These are phyloP conservation scores for Rhexocercosporidium sp. DNA, from an alignment of 2,329 filamentous ascomycete species.

Conservation along the genomic window DNA sequence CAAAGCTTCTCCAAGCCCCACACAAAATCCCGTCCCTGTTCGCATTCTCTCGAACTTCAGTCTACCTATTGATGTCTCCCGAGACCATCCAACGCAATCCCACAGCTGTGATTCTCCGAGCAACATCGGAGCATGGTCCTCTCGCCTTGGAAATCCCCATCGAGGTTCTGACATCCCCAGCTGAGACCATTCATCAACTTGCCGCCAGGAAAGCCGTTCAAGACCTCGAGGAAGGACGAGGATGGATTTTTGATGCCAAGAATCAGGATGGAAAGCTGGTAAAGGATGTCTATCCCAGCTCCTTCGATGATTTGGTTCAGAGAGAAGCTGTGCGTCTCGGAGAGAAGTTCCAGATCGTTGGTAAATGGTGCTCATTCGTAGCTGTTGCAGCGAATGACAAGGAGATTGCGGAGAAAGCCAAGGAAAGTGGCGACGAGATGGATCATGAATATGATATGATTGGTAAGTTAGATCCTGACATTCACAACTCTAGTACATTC, in stretches of 20 bases:
- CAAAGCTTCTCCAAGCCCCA: constrained; percentile 68
- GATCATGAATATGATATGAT: not conserved
- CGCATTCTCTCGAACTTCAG: constrained; percentile 67
- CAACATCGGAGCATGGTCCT: constrained; percentile 60
- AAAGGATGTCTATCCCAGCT: constrained; percentile 52
- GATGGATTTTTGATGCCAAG: constrained; percentile 64
- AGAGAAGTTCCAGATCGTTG: constrained; percentile 67
- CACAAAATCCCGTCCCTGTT: constrained; percentile 67
- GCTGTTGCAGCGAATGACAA: constrained; percentile 58
- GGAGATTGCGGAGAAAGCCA: constrained; percentile 7
- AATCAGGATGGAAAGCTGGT: constrained; percentile 50
- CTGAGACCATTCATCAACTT: constrained; percentile 70
- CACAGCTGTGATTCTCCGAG: constrained; percentile 62
- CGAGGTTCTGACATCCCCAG: constrained; percentile 50
- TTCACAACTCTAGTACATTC: not conserved
- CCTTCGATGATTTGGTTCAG: constrained; percentile 65
- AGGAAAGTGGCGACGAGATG: not conserved
- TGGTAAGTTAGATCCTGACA: not conserved
- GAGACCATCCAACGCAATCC: constrained; percentile 51
- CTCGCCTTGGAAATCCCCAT: constrained; percentile 70
- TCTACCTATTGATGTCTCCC: constrained; percentile 69
- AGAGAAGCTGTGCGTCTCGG: constrained; percentile 71
- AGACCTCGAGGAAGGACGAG: constrained; percentile 73
- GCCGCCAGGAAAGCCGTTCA: constrained; percentile 70
- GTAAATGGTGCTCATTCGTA: constrained; percentile 76